These are phyloP conservation scores for Dioscorea dumetorum DNA, from an alignment of 106 monocot genomes.

Conservation along the genomic window DNA sequence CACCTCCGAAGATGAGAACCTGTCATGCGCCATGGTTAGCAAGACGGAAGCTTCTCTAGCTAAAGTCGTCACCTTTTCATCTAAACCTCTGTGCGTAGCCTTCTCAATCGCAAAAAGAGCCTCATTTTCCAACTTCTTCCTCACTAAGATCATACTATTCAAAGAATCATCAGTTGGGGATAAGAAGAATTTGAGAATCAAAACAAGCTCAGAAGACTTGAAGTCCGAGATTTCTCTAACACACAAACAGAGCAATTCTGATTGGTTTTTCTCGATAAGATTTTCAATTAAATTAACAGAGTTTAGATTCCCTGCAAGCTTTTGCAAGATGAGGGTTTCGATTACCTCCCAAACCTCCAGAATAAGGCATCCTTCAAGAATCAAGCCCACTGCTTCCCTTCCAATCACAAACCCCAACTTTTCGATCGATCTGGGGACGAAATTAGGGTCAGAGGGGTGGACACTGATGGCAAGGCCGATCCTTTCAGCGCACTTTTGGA, in stretches of 20 bases:
- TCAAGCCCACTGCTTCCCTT: slow-evolving; percentile 18
- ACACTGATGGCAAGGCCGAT: background rate
- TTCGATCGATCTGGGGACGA: slow-evolving; percentile 10
- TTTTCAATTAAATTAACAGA: slow-evolving; percentile 35
- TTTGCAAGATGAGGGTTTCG: slow-evolving; percentile 19
- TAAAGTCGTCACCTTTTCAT: slow-evolving; percentile 21
- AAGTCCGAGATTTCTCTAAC: slow-evolving; percentile 31
- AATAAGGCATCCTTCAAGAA: slow-evolving; percentile 32
- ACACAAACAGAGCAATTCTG: slow-evolving; percentile 47
- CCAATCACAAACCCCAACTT: slow-evolving; percentile 23
- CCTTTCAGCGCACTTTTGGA: slow-evolving; percentile 2
- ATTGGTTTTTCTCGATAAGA: slow-evolving; percentile 38
- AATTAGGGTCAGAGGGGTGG: slow-evolving; percentile 4
- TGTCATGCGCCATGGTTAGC: slow-evolving; percentile 75
- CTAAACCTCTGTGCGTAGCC: slow-evolving; percentile 21
- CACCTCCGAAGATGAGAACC: slow-evolving; percentile 53
- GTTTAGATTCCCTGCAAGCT: slow-evolving; percentile 18
- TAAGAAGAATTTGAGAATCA: slow-evolving; percentile 46
- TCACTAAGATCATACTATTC: slow-evolving; percentile 41
- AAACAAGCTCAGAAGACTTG: slow-evolving; percentile 31
- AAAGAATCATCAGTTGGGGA: slow-evolving; percentile 39
- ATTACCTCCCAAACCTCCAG: slow-evolving; percentile 47
- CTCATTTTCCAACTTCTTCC: slow-evolving; percentile 60
- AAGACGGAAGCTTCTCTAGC: slow-evolving; percentile 55
- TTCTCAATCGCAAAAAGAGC: slow-evolving; percentile 53